Conservation (phyloP, 2,329 filamentous ascomycete species). For the Hypoxylon sp. region DNA sequence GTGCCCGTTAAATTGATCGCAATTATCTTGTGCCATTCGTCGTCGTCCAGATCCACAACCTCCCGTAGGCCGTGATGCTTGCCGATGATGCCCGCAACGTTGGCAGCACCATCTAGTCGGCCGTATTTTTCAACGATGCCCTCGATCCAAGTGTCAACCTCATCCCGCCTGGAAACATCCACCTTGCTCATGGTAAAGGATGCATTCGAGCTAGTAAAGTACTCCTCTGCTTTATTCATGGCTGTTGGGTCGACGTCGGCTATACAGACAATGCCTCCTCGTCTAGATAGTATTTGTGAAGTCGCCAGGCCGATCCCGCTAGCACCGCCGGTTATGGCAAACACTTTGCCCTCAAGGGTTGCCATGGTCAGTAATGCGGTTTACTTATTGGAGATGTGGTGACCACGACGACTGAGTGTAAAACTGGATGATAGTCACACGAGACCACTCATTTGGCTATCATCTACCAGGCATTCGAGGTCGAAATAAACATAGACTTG, state of each 20-base stretch:
- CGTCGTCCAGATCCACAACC: constrained; percentile 55
- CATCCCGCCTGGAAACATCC: constrained; percentile 56
- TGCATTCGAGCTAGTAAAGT: constrained; percentile 41
- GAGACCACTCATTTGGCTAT: too few relatives aligned
- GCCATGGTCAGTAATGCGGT: constrained; percentile 30
- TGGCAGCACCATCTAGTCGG: constrained; percentile 62
- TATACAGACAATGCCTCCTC: constrained; percentile 45
- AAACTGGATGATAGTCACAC: too few relatives aligned
- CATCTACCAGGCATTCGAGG: too few relatives aligned
- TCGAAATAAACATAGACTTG: too few relatives aligned
- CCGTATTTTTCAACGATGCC: constrained; percentile 58
- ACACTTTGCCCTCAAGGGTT: constrained; percentile 47
- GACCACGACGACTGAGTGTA: too few relatives aligned
- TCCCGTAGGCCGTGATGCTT: constrained; percentile 52
- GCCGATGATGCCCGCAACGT: constrained; percentile 61
- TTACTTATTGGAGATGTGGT: too few relatives aligned
- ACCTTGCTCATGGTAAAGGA: constrained; percentile 51
- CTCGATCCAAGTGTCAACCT: constrained; percentile 62
- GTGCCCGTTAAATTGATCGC: constrained; percentile 60
- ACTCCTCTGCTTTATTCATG: constrained; percentile 39
- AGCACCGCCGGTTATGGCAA: constrained; percentile 54
- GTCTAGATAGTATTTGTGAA: constrained; percentile 43
- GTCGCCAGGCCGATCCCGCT: constrained; percentile 49
- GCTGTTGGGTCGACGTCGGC: constrained; percentile 44
- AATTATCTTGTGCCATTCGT: constrained; percentile 59